A percentile compares a stretch with the other conserved stretches of the same genome.
Evolutionary conservation across 2,329 filamentous ascomycete genomes (phyloP).

Genomic region (Bretziella fagacearum): DNA sequence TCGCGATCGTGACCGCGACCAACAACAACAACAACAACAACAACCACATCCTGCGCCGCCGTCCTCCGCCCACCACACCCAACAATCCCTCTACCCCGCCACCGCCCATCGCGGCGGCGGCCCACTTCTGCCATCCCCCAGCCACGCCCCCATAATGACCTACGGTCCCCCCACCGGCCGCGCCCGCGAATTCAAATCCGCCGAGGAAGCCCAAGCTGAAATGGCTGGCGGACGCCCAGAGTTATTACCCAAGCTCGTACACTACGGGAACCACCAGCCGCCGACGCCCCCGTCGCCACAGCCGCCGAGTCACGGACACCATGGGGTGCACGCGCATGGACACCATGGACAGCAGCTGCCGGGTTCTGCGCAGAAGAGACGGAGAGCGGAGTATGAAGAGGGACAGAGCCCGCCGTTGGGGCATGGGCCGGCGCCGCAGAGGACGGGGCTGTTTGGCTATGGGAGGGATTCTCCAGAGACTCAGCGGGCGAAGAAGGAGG

Average conservation of each 20-base stretch:
- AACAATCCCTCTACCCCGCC: constrained; percentile 34
- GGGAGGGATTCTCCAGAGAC: constrained; percentile 71
- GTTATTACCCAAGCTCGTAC: constrained; percentile 78
- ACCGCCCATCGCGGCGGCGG: constrained; percentile 33
- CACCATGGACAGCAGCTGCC: constrained; percentile 36
- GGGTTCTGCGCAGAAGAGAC: constrained; percentile 39
- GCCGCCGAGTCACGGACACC: constrained; percentile 25
- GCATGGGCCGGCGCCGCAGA: constrained; percentile 45
- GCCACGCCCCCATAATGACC: constrained; percentile 42
- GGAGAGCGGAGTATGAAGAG: constrained; percentile 87
- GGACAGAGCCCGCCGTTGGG: constrained; percentile 74
- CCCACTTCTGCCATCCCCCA: constrained; percentile 57
- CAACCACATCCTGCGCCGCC: constrained; percentile 17
- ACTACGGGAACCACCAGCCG: constrained; percentile 87
- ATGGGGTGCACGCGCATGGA: no score
- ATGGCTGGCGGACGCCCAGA: constrained; percentile 85
- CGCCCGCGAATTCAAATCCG: constrained; percentile 77
- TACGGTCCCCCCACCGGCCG: constrained; percentile 40
- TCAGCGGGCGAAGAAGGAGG: constrained; percentile 73
- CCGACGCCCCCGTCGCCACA: constrained; percentile 76
- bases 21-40: constrained; percentile 5
- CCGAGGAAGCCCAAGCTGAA: constrained; percentile 85
- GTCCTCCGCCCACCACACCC: constrained; percentile 19
- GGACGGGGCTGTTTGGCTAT: constrained; percentile 59
- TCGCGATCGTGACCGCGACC: not conserved